These are phyloP conservation scores for Rhododendron mucronatum DNA, from an alignment of 148 eudicot species.

Conservation along the genomic window DNA sequence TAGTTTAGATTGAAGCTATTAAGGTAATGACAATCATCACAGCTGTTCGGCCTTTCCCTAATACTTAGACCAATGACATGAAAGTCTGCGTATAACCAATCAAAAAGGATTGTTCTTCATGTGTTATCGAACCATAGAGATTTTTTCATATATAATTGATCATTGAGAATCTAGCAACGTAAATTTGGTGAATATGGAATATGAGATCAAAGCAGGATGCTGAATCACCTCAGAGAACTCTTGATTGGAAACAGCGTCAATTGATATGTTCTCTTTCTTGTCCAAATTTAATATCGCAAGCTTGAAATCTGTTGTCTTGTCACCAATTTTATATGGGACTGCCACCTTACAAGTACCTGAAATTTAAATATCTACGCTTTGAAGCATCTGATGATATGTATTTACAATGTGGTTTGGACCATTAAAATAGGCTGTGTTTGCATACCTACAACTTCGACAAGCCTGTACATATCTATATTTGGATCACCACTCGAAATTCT, in stretches of 20 bases:
- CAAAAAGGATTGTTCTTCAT: background rate
- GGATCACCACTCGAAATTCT: slow-evolving; percentile 66
- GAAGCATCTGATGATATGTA: background rate
- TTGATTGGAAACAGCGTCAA: slow-evolving; percentile 79
- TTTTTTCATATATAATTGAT: background rate
- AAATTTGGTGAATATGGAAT: background rate
- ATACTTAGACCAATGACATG: background rate
- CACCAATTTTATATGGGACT: slow-evolving; percentile 59
- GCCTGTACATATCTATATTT: slow-evolving; percentile 80
- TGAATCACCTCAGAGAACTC: slow-evolving; percentile 83
- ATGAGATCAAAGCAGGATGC: slow-evolving; percentile 5
- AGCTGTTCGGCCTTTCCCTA: background rate
- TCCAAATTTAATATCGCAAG: slow-evolving; percentile 75
- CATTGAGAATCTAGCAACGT: background rate
- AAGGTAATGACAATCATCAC: background rate
- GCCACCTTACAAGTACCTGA: slow-evolving; percentile 68
- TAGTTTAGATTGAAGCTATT: background rate
- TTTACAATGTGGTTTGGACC: background rate
- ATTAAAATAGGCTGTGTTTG: slow-evolving; percentile 3
- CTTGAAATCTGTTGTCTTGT: slow-evolving; percentile 52
- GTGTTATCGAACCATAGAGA: background rate
- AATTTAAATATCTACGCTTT: slow-evolving; percentile 10
- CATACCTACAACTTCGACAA: slow-evolving; percentile 89
- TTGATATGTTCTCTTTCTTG: slow-evolving; percentile 69
- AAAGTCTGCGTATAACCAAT: background rate